Evolutionary conservation across 306 rosid genomes (phyloP), one percentile per base, ranked within the genome.

Genomic region (Castanopsis chinensis): DNA sequence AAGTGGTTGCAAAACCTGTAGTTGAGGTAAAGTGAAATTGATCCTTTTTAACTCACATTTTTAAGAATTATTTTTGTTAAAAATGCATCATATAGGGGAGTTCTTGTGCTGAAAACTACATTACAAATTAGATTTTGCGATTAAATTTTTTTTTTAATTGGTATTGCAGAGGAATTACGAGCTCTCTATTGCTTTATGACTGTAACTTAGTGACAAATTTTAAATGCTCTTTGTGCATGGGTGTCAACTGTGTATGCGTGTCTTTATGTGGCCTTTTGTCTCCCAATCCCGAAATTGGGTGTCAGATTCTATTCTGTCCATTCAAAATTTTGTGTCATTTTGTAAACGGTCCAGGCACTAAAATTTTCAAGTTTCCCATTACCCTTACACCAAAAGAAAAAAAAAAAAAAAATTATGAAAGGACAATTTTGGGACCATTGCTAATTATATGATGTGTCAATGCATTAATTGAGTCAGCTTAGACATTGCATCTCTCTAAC

Each of bases 1-100:
- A 90, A 68, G 94, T 76, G 45, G 94, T 90, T 20, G 94, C 92
- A 60, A 81, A 87, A 75, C 94, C 94, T 35, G 94, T 90, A 25
- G 91, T 90, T 58, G 94, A 90, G 91, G 94, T 90, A 73, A 19
- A 60, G 77, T 79, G 60, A 11, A 19, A 18, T 52, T 65, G 25
- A 5, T 10, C 35, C 45, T 41, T 55, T 45, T 4, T 27, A 6
- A 43, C 28, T 76, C 33, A 43, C 77, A 81, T 9, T 25, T 63
- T 63, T 37, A 70, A 70, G 11, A 76, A 28, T 17, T 58, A 67
- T 79, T 60, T 79, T 60, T 75, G 74, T n/a, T n/a, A 12, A 53
- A 27, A 13, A 52, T 70, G 52, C 54, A 27, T 14, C 20, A 51
- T 21, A 45, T 19, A 13, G 69, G 54, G 43, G 27, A 25, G 52